These are phyloP conservation scores for Simplicillium sp. DNA, from an alignment of 2,329 filamentous ascomycete genomes.

Conservation along the genomic window DNA sequence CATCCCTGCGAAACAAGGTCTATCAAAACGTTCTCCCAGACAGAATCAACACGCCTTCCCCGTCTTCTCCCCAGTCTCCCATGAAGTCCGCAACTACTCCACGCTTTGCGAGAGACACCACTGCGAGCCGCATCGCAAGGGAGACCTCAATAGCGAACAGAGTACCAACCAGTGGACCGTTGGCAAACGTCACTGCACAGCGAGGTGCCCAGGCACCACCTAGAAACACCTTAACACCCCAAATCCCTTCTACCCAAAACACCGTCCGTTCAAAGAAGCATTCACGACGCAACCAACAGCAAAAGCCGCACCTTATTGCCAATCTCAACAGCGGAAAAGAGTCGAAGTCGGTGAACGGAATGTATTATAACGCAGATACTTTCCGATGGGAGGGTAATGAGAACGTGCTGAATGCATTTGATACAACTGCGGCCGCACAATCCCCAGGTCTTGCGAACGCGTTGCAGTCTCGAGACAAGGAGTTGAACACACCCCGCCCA, in stretches of 20 bases:
- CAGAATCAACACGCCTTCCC: conserved; percentile 41
- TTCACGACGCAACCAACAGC: conserved; percentile 49
- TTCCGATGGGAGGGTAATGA: conserved; percentile 97
- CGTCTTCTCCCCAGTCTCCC: conserved; percentile 47
- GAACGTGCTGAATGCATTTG: conserved; percentile 71
- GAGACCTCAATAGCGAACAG: conserved; percentile 54
- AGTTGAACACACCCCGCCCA: conserved; percentile 51
- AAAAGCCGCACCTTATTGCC: conserved; percentile 82
- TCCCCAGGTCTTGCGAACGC: conserved; percentile 28
- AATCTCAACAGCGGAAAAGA: conserved; percentile 68
- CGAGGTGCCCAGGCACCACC: conserved; percentile 43
- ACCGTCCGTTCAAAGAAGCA: conserved; percentile 44
- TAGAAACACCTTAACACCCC: conserved; percentile 35
- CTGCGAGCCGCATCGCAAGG: conserved; percentile 54
- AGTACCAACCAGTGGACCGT: conserved; percentile 40
- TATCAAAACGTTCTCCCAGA: conserved; percentile 47
- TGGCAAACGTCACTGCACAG: conserved; percentile 46
- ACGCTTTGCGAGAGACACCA: conserved; percentile 56
- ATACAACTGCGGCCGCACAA: conserved; percentile 48
- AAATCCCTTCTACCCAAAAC: conserved; percentile 27
- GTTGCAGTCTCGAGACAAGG: conserved; percentile 44
- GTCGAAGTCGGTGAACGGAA: conserved; percentile 82
- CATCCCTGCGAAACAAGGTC: conserved; percentile 45
- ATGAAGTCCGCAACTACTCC: conserved; percentile 45
- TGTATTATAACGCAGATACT: conserved; percentile 85